A percentile compares a stretch with the other conserved stretches of the same genome.
Evolutionary conservation across 805 yeast genomes (phyloP).

Genomic region (Scheffersomyces amazonensis): DNA sequence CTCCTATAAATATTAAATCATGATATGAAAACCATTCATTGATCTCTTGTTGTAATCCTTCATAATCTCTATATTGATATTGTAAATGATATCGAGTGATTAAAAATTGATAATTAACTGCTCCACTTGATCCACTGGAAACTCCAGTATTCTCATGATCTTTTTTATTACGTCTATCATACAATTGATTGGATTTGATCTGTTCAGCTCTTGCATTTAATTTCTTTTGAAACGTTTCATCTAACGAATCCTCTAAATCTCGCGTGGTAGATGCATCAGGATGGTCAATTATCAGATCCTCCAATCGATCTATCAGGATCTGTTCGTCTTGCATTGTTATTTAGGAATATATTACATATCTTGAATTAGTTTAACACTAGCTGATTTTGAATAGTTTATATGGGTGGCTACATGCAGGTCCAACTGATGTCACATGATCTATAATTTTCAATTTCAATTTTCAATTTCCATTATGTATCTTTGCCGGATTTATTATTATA

Average conservation of each 20-base stretch:
- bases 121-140: background rate
- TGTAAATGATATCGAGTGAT: conserved; percentile 28
- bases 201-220: conserved; percentile 42
- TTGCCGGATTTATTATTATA: too few species aligned
- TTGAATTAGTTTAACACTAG: too few species aligned
- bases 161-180: conserved; percentile 1
- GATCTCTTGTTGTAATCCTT: conserved; percentile 24
- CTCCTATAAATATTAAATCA: conserved; percentile 24
- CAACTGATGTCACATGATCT: too few species aligned
- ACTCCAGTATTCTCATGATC: background rate
- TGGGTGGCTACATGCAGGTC: too few species aligned
- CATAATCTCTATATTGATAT: conserved; percentile 27
- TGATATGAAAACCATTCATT: conserved; percentile 37
- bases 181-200: conserved; percentile 15
- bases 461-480: too few species aligned
- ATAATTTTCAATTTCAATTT: too few species aligned
- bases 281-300: conserved; percentile 45
- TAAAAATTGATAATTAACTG: conserved; percentile 21
- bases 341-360: too few species aligned
- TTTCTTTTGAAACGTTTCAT: conserved; percentile 41
- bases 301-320: conserved; percentile 43
- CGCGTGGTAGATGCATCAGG: conserved; percentile 32
- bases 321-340: conserved; percentile 22
- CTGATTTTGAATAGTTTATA: too few species aligned
- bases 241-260: conserved; percentile 29